Evolutionary conservation across 2,329 filamentous ascomycete species (phyloP).

Genomic region (Exophiala oligosperma): DNA sequence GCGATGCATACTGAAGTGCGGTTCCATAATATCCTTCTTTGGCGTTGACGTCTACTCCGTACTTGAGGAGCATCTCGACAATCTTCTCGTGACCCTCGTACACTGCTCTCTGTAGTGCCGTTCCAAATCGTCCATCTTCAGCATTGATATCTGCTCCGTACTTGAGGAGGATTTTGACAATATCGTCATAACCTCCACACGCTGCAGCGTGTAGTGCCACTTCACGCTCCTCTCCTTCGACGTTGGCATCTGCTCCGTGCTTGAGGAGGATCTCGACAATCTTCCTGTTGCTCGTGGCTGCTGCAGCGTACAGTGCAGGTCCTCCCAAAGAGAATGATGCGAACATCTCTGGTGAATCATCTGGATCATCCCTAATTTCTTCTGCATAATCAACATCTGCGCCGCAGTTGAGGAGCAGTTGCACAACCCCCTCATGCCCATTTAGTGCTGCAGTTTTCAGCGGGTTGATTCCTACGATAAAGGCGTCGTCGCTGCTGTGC

Average conservation of each 20-base stretch:
- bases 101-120: conserved; percentile 9
- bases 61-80: too few species aligned
- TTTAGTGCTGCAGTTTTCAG: conserved; percentile 5
- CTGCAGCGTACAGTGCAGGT: conserved; percentile 8
- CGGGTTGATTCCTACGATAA: background rate
- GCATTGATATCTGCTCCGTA: background rate
- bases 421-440: too few species aligned
- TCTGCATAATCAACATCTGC: too few species aligned
- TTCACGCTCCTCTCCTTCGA: background rate
- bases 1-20: conserved; percentile 8
- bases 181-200: background rate
- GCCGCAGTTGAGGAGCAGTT: too few species aligned
- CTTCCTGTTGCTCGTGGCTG: conserved; percentile 2
- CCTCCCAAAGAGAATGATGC: background rate
- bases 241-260: conserved; percentile 11
- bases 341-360: too few species aligned
- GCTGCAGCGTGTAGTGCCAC: conserved; percentile 11
- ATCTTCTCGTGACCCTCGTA: too few species aligned
- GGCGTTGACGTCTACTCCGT: too few species aligned
- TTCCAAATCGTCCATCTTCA: conserved; percentile 1
- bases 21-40: background rate
- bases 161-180: background rate
- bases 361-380: background rate
- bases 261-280: conserved; percentile 12
- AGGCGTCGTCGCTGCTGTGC: background rate